A percentile compares a stretch with the other conserved stretches of the same genome.
Evolutionary conservation across 2,329 filamentous ascomycete genomes (phyloP).

Genomic region (Didymella pomorum): DNA sequence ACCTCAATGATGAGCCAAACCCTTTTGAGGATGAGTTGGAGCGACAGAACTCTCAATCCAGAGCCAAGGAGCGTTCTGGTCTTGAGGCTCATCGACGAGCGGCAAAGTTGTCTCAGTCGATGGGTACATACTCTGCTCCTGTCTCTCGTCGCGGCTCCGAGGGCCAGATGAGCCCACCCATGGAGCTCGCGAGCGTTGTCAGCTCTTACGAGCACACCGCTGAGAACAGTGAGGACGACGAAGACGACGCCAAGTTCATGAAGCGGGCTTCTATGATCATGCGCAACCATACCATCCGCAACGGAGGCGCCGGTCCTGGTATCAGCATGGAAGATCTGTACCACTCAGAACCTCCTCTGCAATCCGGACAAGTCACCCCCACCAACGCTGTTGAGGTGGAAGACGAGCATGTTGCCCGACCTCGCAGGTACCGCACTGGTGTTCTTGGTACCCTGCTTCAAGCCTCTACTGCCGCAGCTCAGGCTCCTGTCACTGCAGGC

Average conservation of each 20-base stretch:
- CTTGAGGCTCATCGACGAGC: conserved; percentile 48
- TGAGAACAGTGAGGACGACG: conserved; percentile 38
- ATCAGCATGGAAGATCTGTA: conserved; percentile 43
- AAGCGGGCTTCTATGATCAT: conserved; percentile 53
- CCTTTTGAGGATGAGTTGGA: conserved; percentile 41
- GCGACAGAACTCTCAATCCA: conserved; percentile 22
- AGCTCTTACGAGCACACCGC: conserved; percentile 29
- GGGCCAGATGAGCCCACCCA: conserved; percentile 37
- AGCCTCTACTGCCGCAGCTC: conserved; percentile 31
- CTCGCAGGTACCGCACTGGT: conserved; percentile 74
- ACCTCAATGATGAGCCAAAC: conserved; percentile 44
- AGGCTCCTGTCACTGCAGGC: conserved; percentile 19
- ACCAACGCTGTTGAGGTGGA: conserved; percentile 59
- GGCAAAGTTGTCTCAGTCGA: conserved; percentile 44
- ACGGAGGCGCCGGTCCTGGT: conserved; percentile 21
- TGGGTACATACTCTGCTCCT: conserved; percentile 49
- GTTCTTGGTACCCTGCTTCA: conserved; percentile 77
- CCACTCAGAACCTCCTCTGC: conserved; percentile 39
- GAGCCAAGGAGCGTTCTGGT: conserved; percentile 45
- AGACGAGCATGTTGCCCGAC: conserved; percentile 71
- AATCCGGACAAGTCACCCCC: conserved; percentile 60
- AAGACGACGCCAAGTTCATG: conserved; percentile 44
- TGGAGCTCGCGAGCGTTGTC: conserved; percentile 30
- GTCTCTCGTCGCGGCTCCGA: conserved; percentile 46
- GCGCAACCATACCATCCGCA: conserved; percentile 44